Evolutionary conservation across 106 monocot genomes (phyloP), one percentile per base, ranked within the genome.

Genomic region (Phalaenopsis aphrodite): DNA sequence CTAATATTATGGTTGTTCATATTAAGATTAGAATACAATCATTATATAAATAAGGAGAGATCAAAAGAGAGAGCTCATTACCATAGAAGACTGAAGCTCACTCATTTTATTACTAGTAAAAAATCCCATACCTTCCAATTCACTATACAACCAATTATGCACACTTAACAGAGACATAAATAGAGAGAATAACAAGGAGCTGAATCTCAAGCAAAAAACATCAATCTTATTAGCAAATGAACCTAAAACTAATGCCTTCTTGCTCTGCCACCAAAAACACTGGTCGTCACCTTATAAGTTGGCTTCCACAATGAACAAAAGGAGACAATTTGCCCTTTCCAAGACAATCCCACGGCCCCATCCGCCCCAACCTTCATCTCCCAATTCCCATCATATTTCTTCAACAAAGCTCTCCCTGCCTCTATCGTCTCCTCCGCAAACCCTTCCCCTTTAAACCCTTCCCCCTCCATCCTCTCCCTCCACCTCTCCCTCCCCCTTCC

Each of bases 381-480:
- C 93, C 93, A 93, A 42, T 84, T 85, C 19, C 88, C 77, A 56
- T 93, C 93, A 79, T 88, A 93, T 84, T 93, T 90, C 81, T 85
- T 81, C 79, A 93, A 75, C 78, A 93, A 77, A 46, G 85, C 81
- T 78, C 81, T 83, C 39, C 82, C 88, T 36, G 82, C 83, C 6
- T 93, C 93, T 57, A 87, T 58, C 17, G 90, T 86, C 79, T 93
- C 90, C 72, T 90, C 90, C n/a, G 87, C 87, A 61, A 93, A 90
- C 45, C 79, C 82, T 39, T 82, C 81, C 78, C 85, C 93, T 47
- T 55, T 74, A 64, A 93, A 93, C 77, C 93, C 90, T 46, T 78
- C 67, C 36, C 58, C 84, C 11, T 48, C 43, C 90, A 90, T 90
- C 78, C 77, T 80, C 85, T 87, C 90, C 57, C 65, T 43, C 93